Base-by-base conservation (phyloP, 1,284 basidiomycete species). In the Cutaneotrichosporon arboriforme region DNA sequence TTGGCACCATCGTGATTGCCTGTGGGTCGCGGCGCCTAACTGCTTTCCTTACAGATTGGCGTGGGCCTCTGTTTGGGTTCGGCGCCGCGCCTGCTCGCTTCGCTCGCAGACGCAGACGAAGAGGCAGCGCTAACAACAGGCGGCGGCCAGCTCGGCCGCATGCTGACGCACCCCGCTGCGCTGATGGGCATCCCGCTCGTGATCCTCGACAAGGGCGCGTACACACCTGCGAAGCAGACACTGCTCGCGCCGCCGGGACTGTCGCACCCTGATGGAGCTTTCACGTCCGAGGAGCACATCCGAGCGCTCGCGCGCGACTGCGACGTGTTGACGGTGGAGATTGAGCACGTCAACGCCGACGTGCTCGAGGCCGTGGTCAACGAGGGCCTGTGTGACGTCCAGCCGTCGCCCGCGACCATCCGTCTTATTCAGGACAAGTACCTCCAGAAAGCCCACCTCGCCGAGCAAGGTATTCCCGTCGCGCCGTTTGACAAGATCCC, bases 131-230 rank as follows among this genome's bases (percentile, higher is more conserved):
- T 47, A 38, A 37, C 48, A 10, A 36, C 62, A 91, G 94, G 94
- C 63, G 96, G 94, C 46, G 94, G 94, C 64, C 94, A 98, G 77
- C 84, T 99, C 15, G 96, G 96, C 43, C 90, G 96, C 39, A 97
- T 99, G 94, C 83, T 99, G 37, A 89, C 87, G 9, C 87, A 88
- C 45, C 86, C 94, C 0, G 94, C 94, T 1, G 85, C 91, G 10
- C 81, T 92, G 35, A 81, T 97, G 54, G 89, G 92, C 67, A 81
- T 97, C 61, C 82, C 87, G 43, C 79, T 94, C n/a, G 77, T 92
- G 35, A 84, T 97, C 61, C 85, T 99, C 45, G 94, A 97, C 70
- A 81, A 84, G 13, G 90, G 90, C 15, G 78, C 81, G 34, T 75
- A 82, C 53, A 83, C 83, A 2, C 96, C 96, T 0, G 94, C 96